Evolutionary conservation across 129 eudicot species (phyloP), one percentile per base, ranked within the genome.

Genomic region (Tagetes patula): DNA sequence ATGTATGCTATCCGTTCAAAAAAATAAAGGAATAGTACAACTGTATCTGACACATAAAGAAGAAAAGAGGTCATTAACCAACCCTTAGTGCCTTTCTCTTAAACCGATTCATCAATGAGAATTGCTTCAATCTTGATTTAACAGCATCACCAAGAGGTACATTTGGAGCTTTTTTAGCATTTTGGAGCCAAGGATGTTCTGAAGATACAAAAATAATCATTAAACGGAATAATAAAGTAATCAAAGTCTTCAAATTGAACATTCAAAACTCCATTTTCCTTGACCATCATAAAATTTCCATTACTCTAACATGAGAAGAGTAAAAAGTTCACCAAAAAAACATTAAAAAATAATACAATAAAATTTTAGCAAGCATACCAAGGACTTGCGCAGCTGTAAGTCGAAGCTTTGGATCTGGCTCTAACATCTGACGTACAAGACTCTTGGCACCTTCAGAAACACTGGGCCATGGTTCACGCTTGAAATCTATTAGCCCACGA

Each of bases 61-160:
- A 30, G 62, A 6, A n/a, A 59, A 45, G 42, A 33, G 37, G 10
- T 34, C 45, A 4, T 38, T 3, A 72, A 85, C 92, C 43, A 62
- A 91, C 97, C 87, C 96, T 88, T 67, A 91, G 81, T 75, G 97
- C 97, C 83, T 91, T 91, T 83, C 96, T 86, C 86, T 91, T 91
- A 81, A 91, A 91, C 65, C 97, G 86, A 71, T 91, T 91, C 97
- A 91, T 91, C 86, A 91, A 27, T n/a, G 97, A 88, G 71, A 91
- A 91, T 77, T 91, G 97, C 83, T 91, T 91, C 58, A 91, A 85
- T 56, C 97, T 88, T 72, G 97, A 83, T 74, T 86, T 88, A 45
- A 91, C 97, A 71, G 85, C 93, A 79, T 91, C 97, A 30, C 97
- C 97, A 77, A 91, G 97, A 63, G 92, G 90, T 62, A 87, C 87